phyloP scores from a whole-genome alignment of 208 protist species.

The Trypanosoma melophagium region DNA sequence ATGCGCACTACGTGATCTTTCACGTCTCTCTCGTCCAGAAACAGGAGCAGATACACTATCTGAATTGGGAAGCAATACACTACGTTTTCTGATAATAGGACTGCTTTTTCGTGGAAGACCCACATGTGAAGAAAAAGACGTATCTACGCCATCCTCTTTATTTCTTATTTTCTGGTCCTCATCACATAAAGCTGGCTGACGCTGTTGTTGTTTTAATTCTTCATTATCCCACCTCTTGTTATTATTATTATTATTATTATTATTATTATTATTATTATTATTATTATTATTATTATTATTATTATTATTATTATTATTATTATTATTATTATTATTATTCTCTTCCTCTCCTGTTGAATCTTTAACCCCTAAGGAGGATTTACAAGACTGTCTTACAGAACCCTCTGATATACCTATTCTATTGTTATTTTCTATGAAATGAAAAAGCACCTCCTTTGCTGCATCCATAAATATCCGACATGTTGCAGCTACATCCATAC shows the following conservation, averaged over 20 bases:
- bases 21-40: background rate
- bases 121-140: background rate
- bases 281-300: too few species aligned
- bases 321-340: too few species aligned
- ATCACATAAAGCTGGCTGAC: too few species aligned
- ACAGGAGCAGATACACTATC: background rate
- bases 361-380: too few species aligned
- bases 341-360: background rate
- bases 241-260: too few species aligned
- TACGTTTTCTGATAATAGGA: slow-evolving; percentile 1
- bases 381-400: too few species aligned
- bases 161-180: background rate
- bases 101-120: background rate
- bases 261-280: too few species aligned
- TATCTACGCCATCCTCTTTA: background rate
- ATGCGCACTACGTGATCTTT: slow-evolving; percentile 18
- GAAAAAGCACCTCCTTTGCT: slow-evolving; percentile 28
- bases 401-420: background rate
- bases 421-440: slow-evolving; percentile 21
- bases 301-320: too few species aligned
- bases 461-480: slow-evolving; percentile 22
- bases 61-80: background rate
- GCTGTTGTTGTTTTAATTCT: too few species aligned
- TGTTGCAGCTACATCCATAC: slow-evolving; percentile 19
- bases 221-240: too few species aligned